Conservation (phyloP, 176 grass and related monocot genomes). For the Bothriochloa decipiens region DNA sequence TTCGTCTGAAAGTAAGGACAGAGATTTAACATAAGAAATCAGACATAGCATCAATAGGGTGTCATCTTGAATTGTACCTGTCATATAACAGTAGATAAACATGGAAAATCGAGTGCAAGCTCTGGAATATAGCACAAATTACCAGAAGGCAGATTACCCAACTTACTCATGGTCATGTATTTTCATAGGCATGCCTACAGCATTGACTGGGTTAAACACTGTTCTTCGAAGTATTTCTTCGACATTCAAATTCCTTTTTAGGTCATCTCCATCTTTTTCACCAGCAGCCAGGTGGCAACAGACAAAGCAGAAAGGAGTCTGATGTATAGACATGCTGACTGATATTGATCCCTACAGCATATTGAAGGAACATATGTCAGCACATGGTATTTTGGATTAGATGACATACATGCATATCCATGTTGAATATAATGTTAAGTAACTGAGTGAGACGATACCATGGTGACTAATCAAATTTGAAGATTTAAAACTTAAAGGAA, state of each 20-base stretch:
- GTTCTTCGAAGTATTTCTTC: slow-evolving; percentile 80
- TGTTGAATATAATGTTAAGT: not conserved
- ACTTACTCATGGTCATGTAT: slow-evolving; percentile 84
- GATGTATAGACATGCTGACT: slow-evolving; percentile 94
- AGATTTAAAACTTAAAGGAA: slow-evolving; percentile 2
- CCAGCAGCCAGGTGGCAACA: slow-evolving; percentile 87
- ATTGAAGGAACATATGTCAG: slow-evolving; percentile 32
- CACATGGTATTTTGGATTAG: slow-evolving; percentile 12
- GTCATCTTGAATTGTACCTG: not conserved
- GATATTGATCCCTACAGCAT: slow-evolving; percentile 89
- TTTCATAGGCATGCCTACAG: slow-evolving; percentile 49
- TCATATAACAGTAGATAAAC: not conserved
- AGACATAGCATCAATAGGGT: slow-evolving; percentile 21
- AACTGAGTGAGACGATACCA: not conserved
- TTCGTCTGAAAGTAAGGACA: slow-evolving; percentile 70
- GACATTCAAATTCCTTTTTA: slow-evolving; percentile 82
- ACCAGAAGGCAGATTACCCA: not conserved
- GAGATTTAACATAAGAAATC: slow-evolving; percentile 23
- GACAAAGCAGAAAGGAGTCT: slow-evolving; percentile 84
- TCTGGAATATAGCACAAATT: slow-evolving; percentile 22
- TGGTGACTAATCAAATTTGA: not conserved
- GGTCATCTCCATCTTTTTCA: slow-evolving; percentile 73
- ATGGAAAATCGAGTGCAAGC: slow-evolving; percentile 9
- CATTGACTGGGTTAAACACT: slow-evolving; percentile 58
- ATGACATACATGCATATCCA: not conserved